Percentiles rank a stretch among this genome's conserved stretches.
These are phyloP conservation scores for Trichomonascaceae sp. DNA, from an alignment of 1,139 yeast genomes.

Conservation along the genomic window DNA sequence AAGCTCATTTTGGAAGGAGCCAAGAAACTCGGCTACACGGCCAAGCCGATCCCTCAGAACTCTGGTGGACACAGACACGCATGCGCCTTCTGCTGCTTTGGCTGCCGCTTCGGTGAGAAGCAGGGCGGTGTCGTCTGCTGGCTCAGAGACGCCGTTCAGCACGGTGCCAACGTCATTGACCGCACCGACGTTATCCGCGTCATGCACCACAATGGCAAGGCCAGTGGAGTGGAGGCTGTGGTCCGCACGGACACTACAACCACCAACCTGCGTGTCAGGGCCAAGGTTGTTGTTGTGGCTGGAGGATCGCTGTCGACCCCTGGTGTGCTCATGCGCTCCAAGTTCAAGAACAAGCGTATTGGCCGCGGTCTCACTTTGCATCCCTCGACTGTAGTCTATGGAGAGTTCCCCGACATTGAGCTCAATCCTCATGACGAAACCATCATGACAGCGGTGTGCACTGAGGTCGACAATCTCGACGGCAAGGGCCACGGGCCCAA, in stretches of 20 bases:
- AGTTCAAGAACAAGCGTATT: slow-evolving; percentile 41
- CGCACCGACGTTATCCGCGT: slow-evolving; percentile 33
- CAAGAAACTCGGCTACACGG: slow-evolving; percentile 34
- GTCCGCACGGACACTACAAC: slow-evolving; percentile 16
- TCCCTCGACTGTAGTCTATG: slow-evolving; percentile 35
- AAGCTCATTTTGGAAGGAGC: slow-evolving; percentile 35
- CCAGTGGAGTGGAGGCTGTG: slow-evolving; percentile 31
- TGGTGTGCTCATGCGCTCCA: slow-evolving; percentile 35
- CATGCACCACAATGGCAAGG: slow-evolving; percentile 32
- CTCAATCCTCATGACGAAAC: slow-evolving; percentile 29
- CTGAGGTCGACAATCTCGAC: slow-evolving; percentile 39
- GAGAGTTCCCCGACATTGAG: slow-evolving; percentile 29
- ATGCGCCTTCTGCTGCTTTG: slow-evolving; percentile 41
- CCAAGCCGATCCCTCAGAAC: slow-evolving; percentile 35
- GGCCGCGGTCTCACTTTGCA: slow-evolving; percentile 44
- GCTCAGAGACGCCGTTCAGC: slow-evolving; percentile 39
- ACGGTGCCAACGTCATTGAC: slow-evolving; percentile 39
- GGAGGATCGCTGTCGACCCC: slow-evolving; percentile 47
- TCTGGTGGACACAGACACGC: slow-evolving; percentile 37
- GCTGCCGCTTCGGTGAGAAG: slow-evolving; percentile 43
- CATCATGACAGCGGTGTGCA: slow-evolving; percentile 41
- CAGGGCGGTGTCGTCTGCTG: slow-evolving; percentile 42
- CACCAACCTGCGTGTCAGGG: slow-evolving; percentile 30
- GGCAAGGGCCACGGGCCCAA: slow-evolving; percentile 47
- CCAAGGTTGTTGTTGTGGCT: slow-evolving; percentile 35